Evolutionary conservation across 345 rosid species (phyloP).

Genomic region (Ailanthus altissimus): DNA sequence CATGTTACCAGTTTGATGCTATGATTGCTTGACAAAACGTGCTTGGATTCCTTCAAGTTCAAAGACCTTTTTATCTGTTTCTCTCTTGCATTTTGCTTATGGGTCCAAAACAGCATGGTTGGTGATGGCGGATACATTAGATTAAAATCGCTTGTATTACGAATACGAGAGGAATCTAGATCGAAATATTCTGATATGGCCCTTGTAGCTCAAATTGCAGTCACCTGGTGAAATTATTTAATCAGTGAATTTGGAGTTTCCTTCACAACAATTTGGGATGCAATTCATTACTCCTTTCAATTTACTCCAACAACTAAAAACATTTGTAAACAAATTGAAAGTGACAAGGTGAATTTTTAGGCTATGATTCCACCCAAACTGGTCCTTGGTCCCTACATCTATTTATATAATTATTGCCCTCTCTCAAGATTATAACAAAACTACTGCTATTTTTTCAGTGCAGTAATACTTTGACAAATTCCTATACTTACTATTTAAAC

Average conservation of each 20-base stretch:
- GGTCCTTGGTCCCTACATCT: not conserved
- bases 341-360: not conserved
- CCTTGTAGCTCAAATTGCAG: too few species aligned
- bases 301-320: not conserved
- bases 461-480: not conserved
- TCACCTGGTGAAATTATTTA: too few species aligned
- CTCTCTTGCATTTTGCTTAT: not conserved
- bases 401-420: not conserved
- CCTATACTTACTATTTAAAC: not conserved
- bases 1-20: not conserved
- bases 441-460: not conserved
- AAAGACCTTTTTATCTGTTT: too few species aligned
- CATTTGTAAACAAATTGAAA: not conserved
- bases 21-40: not conserved
- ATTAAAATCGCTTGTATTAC: too few species aligned
- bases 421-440: not conserved
- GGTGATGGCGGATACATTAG: too few species aligned
- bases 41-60: not conserved
- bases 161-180: too few species aligned
- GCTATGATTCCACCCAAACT: not conserved
- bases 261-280: not conserved
- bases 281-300: too few species aligned
- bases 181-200: too few species aligned
- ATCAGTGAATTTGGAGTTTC: not conserved
- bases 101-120: not conserved